Evolutionary conservation across 495 filamentous ascomycete genomes (phyloP).

Genomic region (Clohesyomyces aquaticus): DNA sequence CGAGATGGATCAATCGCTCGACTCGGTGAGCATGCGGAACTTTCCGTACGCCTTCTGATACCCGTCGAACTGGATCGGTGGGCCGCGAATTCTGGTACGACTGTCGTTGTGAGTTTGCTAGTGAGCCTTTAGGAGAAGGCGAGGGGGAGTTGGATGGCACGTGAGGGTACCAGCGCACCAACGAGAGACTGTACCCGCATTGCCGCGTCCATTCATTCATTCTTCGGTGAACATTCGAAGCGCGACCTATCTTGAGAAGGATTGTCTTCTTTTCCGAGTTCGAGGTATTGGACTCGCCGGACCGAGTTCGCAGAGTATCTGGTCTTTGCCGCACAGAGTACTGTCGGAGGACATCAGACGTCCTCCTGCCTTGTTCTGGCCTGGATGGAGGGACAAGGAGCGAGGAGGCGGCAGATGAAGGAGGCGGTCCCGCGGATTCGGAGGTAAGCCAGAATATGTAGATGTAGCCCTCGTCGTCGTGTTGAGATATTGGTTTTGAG

Average conservation of each 20-base stretch:
- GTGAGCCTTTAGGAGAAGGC: slow-evolving; percentile 41
- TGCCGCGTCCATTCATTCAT: slow-evolving; percentile 92
- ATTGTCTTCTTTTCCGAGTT: slow-evolving; percentile 57
- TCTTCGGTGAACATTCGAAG: slow-evolving; percentile 86
- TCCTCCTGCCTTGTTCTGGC: slow-evolving; percentile 55
- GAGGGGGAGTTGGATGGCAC: slow-evolving; percentile 58
- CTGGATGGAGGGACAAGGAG: slow-evolving; percentile 54
- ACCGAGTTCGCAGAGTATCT: not conserved
- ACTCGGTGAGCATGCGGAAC: slow-evolving; percentile 87
- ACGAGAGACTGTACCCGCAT: slow-evolving; percentile 81
- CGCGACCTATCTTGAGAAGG: slow-evolving; percentile 89
- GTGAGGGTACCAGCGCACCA: slow-evolving; percentile 93
- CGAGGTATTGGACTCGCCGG: not conserved
- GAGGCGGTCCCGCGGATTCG: slow-evolving; percentile 53
- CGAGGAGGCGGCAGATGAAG: slow-evolving; percentile 61
- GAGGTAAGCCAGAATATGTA: slow-evolving; percentile 95
- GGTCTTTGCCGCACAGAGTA: slow-evolving; percentile 50
- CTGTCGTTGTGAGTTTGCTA: slow-evolving; percentile 38
- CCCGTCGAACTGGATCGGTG: slow-evolving; percentile 29
- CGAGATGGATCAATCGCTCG: slow-evolving; percentile 87
- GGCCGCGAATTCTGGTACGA: slow-evolving; percentile 29
- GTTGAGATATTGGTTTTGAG: slow-evolving; percentile 74
- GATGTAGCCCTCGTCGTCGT: slow-evolving; percentile 89
- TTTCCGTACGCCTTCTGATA: slow-evolving; percentile 53
- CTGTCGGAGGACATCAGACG: slow-evolving; percentile 68